phyloP scores from a whole-genome alignment of 179 eudicot genomes.

The Beta lomatogona region DNA sequence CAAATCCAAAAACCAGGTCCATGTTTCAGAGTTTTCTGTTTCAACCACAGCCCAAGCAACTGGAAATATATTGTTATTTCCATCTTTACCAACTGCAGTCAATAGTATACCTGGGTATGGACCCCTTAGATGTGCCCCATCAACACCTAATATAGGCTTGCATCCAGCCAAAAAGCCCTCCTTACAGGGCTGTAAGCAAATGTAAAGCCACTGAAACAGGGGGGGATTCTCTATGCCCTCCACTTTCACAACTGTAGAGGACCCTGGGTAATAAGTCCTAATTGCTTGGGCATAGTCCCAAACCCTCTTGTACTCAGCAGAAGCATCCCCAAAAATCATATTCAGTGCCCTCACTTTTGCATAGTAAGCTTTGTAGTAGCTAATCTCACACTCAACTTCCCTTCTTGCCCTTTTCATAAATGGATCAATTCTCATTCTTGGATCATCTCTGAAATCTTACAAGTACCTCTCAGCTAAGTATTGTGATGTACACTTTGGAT shows the following conservation, averaged over 20 bases:
- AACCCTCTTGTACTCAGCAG: not conserved
- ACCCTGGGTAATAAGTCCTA: not conserved
- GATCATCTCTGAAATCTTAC: not conserved
- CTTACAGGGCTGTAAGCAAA: not conserved
- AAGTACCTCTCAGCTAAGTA: slow-evolving; percentile 8
- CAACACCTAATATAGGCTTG: too few species aligned
- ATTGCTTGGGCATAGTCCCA: slow-evolving; percentile 2
- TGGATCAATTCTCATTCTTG: not conserved
- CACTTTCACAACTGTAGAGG: not conserved
- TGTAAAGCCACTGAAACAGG: slow-evolving; percentile 13
- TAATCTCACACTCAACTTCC: not conserved
- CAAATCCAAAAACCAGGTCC: too few species aligned
- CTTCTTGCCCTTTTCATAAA: not conserved
- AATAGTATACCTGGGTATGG: too few species aligned
- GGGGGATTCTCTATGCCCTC: not conserved
- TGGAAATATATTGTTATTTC: too few species aligned
- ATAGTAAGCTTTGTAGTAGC: not conserved
- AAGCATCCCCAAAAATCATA: not conserved
- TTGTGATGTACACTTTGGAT: not conserved
- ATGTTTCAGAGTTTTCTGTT: too few species aligned
- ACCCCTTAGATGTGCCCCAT: too few species aligned
- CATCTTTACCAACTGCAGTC: too few species aligned
- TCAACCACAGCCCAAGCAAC: too few species aligned
- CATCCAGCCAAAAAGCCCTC: too few species aligned
- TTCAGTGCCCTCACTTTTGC: not conserved